Evolutionary conservation across 345 rosid species (phyloP), one percentile per base, ranked within the genome.

Genomic region (Gynandropsis gynandra): DNA sequence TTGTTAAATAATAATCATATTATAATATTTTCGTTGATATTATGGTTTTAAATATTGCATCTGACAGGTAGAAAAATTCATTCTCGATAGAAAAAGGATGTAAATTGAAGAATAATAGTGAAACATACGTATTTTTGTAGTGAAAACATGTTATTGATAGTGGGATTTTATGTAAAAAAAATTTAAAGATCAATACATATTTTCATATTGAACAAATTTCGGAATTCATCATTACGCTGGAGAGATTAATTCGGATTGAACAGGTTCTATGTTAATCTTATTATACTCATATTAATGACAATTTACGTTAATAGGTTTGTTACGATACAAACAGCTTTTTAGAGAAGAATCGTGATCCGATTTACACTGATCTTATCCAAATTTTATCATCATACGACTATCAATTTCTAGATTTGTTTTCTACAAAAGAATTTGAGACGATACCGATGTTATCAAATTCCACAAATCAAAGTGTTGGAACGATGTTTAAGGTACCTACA

Each of bases 211-310:
- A n/a, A n/a, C n/a, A n/a, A n/a, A n/a, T 56, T 92, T 92, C 52
- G 47, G 85, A 39, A 61, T 92, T 58, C 69, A 59, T n/a, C 98
- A 92, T 74, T 87, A 79, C 68, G 96, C 96, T 18, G 95, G 90
- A 65, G 95, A 92, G 87, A 96, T 92, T 19, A 76, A 84, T 65
- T 53, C 16, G 31, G 36, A 57, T 29, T 51, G 38, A 51, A 14
- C 44, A n/a, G 4, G 16, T 17, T 21, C 19, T 45, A 38, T 15
- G 31, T 58, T 29, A 15, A 31, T 47, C 13, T 59, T 47, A 41
- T 35, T 16, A 15, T 55, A 10, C 41, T 16, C 31, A 24, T 24
- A 5, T 2, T 24, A 24, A 4, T 51, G 42, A 49, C 21, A 52
- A n/a, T 43, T 41, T 62, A 43, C 66, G 43, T 63, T 24, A 13